These are phyloP conservation scores for Moesziomyces parantarcticus DNA, from an alignment of 1,284 basidiomycete genomes.

Conservation along the genomic window DNA sequence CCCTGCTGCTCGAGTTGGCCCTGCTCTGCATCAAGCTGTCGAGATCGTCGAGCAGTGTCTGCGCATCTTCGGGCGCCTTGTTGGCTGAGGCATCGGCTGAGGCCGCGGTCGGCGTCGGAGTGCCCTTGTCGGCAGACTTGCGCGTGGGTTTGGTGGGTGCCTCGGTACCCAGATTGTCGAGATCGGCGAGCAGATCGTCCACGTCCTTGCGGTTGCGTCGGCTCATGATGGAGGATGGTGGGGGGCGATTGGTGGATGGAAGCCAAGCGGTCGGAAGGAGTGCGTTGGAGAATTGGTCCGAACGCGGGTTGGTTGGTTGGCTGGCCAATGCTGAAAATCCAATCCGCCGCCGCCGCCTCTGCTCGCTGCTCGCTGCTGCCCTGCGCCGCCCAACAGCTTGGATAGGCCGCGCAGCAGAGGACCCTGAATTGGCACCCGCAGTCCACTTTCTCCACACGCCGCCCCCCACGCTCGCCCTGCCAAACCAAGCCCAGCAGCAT, in stretches of 20 bases:
- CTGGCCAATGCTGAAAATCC: background rate
- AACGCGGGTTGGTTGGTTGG: slow-evolving; percentile 10
- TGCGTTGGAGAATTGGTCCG: slow-evolving; percentile 12
- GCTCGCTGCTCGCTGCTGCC: too few species aligned
- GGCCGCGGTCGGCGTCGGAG: slow-evolving; percentile 6
- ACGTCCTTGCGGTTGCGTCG: slow-evolving; percentile 58
- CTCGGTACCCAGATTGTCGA: slow-evolving; percentile 59
- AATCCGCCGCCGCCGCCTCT: too few species aligned
- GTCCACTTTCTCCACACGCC: slow-evolving; percentile 14
- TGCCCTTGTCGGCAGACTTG: slow-evolving; percentile 30
- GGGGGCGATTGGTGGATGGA: background rate
- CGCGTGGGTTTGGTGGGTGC: slow-evolving; percentile 20
- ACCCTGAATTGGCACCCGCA: slow-evolving; percentile 14
- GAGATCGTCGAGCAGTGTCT: slow-evolving; percentile 65
- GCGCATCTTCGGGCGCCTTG: slow-evolving; percentile 57
- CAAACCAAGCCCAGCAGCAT: too few species aligned
- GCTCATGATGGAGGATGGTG: slow-evolving; percentile 16
- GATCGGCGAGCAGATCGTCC: slow-evolving; percentile 64
- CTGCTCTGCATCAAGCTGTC: slow-evolving; percentile 65
- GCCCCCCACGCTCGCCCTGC: too few species aligned
- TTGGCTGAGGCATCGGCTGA: slow-evolving; percentile 15
- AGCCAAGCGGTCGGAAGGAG: background rate
- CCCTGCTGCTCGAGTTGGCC: slow-evolving; percentile 37
- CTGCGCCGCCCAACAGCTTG: too few species aligned
- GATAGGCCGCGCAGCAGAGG: background rate